phyloP scores from a whole-genome alignment of 106 monocot species.

The Dendrobium catenatum region DNA sequence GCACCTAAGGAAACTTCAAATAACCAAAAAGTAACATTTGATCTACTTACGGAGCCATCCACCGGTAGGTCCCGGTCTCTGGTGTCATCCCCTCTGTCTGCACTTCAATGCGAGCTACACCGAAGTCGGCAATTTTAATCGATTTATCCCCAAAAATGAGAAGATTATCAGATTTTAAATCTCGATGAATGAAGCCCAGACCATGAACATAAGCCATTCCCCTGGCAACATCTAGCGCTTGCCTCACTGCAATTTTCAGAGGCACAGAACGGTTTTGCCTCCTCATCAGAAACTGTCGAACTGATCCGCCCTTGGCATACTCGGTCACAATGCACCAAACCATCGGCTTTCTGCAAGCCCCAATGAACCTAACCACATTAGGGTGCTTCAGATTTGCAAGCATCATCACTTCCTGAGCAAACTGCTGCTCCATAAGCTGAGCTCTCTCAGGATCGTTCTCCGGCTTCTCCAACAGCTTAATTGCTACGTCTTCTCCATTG shows the following conservation, averaged over 20 bases:
- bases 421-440: constrained; percentile 44
- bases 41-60: constrained; percentile 48
- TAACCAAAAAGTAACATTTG: background rate
- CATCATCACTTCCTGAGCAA: constrained; percentile 44
- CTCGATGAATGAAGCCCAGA: constrained; percentile 35
- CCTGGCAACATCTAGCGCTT: constrained; percentile 33
- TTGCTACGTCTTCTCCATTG: constrained; percentile 37
- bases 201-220: constrained; percentile 41
- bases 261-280: constrained; percentile 32
- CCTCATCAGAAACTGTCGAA: constrained; percentile 32
- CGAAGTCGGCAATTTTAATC: constrained; percentile 43
- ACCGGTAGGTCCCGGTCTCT: constrained; percentile 46
- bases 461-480: constrained; percentile 39
- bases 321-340: constrained; percentile 52
- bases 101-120: constrained; percentile 38
- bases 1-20: background rate
- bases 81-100: constrained; percentile 51
- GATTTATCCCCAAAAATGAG: constrained; percentile 32
- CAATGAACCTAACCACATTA: constrained; percentile 39
- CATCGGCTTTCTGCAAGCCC: constrained; percentile 36
- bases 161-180: constrained; percentile 36
- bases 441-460: constrained; percentile 38
- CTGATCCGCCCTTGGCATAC: constrained; percentile 44
- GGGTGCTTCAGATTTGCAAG: constrained; percentile 35
- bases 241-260: constrained; percentile 28